Base-by-base conservation (phyloP, 345 rosid genomes). In the Acer saccharum region DNA sequence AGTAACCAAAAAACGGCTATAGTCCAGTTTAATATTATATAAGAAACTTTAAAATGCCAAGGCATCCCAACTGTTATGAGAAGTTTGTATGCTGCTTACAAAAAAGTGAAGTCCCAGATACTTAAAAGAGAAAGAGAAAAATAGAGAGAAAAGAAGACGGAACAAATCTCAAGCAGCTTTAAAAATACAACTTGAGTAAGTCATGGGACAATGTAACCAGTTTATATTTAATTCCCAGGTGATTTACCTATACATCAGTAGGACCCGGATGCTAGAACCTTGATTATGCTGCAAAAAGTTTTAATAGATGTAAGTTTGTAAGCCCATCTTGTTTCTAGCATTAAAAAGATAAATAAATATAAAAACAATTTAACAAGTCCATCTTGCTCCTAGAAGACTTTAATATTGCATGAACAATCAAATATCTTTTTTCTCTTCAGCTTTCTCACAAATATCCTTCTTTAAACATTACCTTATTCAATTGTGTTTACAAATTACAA, bases 211-310 rank as follows among this genome's bases (percentile, higher is more conserved):
- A 7, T 57, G 46, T 50, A 52, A 65, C 20, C 0, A 21, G 14
- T 39, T 6, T 25, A 17, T 12, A 39, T 43, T 4, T 39, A 43
- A 62, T 66, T 41, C 41, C 16, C 57, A 63, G 65, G 66, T 67
- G 63, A 78, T 69, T 79, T 80, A 89, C 92, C 92, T 89, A 69
- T 87, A 85, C 80, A 85, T 75, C 69, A 85, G 80, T 21, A 89
- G 83, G 78, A 89, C 85, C 58, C 86, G 88, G 67, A 81, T 71
- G 58, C 73, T 78, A 65, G 83, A 65, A 72, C 92, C 90, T 81
- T 78, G 74, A 54, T 81, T 85, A 79, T 85, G 87, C 92, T 87
- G 68, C 85, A 84, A 73, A 73, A 69, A 16, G 46, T 69, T 35
- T 35, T 21, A 61, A 73, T 57, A 77, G 23, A 63, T 25, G 16